These are phyloP conservation scores for Aegilops longissima DNA, from an alignment of 176 grass and related monocot genomes.

Conservation along the genomic window DNA sequence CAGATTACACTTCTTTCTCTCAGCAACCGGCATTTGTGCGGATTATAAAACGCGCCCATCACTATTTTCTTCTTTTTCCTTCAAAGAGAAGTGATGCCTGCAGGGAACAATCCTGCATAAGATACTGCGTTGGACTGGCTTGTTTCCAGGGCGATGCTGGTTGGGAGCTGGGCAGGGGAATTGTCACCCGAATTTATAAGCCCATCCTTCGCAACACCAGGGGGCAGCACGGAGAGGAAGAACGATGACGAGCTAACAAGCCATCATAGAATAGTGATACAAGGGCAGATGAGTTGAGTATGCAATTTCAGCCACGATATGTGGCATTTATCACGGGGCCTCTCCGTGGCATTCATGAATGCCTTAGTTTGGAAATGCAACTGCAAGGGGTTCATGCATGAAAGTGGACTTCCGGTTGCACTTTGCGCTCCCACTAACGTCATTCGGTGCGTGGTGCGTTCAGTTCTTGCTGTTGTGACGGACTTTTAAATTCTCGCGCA, in stretches of 20 bases:
- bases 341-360: background rate
- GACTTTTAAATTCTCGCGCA: background rate
- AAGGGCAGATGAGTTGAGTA: background rate
- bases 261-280: background rate
- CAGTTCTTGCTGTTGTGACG: background rate
- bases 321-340: conserved; percentile 4
- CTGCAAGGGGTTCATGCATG: background rate
- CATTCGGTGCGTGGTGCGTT: background rate
- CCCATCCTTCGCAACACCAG: background rate
- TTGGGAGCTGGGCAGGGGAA: conserved; percentile 30
- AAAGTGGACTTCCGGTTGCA: background rate
- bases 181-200: conserved; percentile 5
- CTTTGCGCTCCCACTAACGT: background rate
- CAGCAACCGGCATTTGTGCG: background rate
- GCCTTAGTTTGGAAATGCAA: background rate
- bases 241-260: background rate
- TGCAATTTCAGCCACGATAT: background rate
- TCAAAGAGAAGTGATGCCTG: conserved; percentile 5
- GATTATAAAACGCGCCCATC: background rate
- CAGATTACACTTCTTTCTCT: background rate
- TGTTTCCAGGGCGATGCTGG: conserved; percentile 45
- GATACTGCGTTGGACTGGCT: background rate
- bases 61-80: background rate
- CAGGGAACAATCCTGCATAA: background rate
- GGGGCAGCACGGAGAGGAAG: background rate